Base-by-base conservation (phyloP, 2,329 filamentous ascomycete species). In the Hirsutella rhossiliensis region DNA sequence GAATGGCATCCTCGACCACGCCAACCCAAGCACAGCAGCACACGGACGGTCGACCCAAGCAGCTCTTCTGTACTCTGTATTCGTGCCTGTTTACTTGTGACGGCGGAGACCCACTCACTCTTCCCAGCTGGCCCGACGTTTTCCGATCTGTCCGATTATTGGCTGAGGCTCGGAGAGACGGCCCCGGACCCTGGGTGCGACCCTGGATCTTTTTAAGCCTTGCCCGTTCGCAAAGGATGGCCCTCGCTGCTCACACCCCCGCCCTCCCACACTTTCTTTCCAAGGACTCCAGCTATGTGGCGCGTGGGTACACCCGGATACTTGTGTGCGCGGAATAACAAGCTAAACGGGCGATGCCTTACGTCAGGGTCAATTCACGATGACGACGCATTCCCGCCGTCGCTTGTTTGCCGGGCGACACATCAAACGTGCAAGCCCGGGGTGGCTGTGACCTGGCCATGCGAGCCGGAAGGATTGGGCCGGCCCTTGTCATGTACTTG, bases 81-180 rank as follows among this genome's bases (percentile, higher is more conserved):
- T n/a, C n/a, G n/a, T n/a, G n/a, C n/a, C n/a, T n/a, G n/a, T n/a
- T n/a, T n/a, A n/a, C n/a, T n/a, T n/a, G n/a, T n/a, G n/a, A n/a
- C n/a, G n/a, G n/a, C n/a, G n/a, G n/a, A n/a, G n/a, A n/a, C n/a
- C n/a, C n/a, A n/a, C n/a, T n/a, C n/a, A n/a, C n/a, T n/a, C n/a
- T n/a, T n/a, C n/a, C n/a, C n/a, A n/a, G n/a, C n/a, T n/a, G n/a
- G 46, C 41, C 30, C 17, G 32, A 32, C 37, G 37, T 46, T 52
- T 43, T 41, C 52, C 59, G 56, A 63, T 63, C 59, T 54, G 39
- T 30, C 55, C 60, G 60, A 64, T 64, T 52, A 64, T 62, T 64
- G 62, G 61, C 42, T 43, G 48, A 43, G 43, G 40, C n/a, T 31
- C 12, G 39, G 41, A 45, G 29, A 40, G 42, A 39, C 44, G 41